Evolutionary conservation across 768 basidiomycete genomes (phyloP), one percentile per base, ranked within the genome.

Genomic region (Epithele typhae): DNA sequence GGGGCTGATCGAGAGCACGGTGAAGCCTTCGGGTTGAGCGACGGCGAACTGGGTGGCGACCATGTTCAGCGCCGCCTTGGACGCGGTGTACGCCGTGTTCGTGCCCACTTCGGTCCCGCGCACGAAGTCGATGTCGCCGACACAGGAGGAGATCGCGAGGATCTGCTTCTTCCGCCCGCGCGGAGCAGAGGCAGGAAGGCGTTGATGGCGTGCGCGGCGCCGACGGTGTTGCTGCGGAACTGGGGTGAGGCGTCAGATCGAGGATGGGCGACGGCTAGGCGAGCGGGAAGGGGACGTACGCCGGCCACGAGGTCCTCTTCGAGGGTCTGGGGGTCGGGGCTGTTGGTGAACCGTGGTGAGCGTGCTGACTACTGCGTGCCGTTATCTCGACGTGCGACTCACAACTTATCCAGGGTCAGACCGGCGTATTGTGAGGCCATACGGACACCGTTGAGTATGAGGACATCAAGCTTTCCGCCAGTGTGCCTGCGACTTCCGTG

Each of bases 41-140:
- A 19, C 10, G 14, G 69, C 66, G 45, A 68, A 71, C 48, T 70
- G 68, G 18, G 58, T 64, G 9, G 60, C 54, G 17, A 56, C 66
- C 59, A 71, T 62, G 43, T 70, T 65, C 9, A 66, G 22, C 4
- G 64, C 70, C 4, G 63, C 60, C 56, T 72, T 70, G 38, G 68
- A 61, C 17, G 66, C 58, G 19, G 54, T 50, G 55, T 72, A 72
- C 9, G 64, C 44, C 3, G 46, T 45, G 12, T 24, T 10, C 10
- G 11, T 40, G 17, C 19, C 15, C 21, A 49, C 40, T 6, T 46
- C 56, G 12, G 44, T 14, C 5, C 17, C 8, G 14, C 62, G 30
- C 1, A 54, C 57, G 15, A 62, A 34, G 2, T 63, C 63, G 4
- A 46, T 34, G 49, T 68, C 67, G 14, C 47, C 67, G 12, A 64